phyloP scores from a whole-genome alignment of 768 basidiomycete genomes.

The Psilocybe sp. region DNA sequence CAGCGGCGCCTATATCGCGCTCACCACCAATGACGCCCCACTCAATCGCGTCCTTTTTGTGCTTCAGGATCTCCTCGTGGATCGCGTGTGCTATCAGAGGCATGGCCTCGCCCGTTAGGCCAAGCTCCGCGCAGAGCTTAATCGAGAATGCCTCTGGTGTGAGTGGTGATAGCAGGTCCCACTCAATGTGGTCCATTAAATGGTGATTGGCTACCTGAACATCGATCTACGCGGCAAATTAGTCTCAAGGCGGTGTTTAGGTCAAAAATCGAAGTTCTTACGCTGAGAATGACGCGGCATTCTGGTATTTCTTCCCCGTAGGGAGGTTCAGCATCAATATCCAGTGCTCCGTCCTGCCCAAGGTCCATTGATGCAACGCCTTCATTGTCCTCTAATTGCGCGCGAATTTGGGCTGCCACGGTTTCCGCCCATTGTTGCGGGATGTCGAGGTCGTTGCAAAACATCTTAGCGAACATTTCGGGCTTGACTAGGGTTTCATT shows the following conservation, averaged over 20 bases:
- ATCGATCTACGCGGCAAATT: constrained; percentile 68
- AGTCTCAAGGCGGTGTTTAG: background rate
- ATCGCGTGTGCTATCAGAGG: constrained; percentile 91
- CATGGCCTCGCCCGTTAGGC: constrained; percentile 81
- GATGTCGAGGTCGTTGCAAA: constrained; percentile 87
- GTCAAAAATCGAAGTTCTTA: constrained; percentile 31
- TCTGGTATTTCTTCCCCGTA: constrained; percentile 63
- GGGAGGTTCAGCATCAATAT: constrained; percentile 38
- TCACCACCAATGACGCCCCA: constrained; percentile 82
- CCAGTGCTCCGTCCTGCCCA: constrained; percentile 53
- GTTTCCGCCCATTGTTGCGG: constrained; percentile 71
- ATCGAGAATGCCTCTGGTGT: constrained; percentile 85
- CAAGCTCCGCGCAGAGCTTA: constrained; percentile 81
- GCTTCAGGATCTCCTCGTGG: constrained; percentile 92
- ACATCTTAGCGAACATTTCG: constrained; percentile 78
- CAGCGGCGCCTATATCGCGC: constrained; percentile 20
- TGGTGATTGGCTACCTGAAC: constrained; percentile 93
- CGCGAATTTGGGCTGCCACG: constrained; percentile 82
- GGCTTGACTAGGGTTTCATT: constrained; percentile 86
- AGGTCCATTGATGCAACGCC: constrained; percentile 78
- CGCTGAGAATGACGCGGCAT: constrained; percentile 80
- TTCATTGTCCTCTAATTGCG: constrained; percentile 90
- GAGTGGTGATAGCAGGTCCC: constrained; percentile 92
- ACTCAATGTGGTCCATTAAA: constrained; percentile 94
- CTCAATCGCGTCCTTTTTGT: constrained; percentile 93